Evolutionary conservation across 2,329 filamentous ascomycete species (phyloP), one percentile per base, ranked within the genome.

Genomic region (Fonsecaea pedrosoi): DNA sequence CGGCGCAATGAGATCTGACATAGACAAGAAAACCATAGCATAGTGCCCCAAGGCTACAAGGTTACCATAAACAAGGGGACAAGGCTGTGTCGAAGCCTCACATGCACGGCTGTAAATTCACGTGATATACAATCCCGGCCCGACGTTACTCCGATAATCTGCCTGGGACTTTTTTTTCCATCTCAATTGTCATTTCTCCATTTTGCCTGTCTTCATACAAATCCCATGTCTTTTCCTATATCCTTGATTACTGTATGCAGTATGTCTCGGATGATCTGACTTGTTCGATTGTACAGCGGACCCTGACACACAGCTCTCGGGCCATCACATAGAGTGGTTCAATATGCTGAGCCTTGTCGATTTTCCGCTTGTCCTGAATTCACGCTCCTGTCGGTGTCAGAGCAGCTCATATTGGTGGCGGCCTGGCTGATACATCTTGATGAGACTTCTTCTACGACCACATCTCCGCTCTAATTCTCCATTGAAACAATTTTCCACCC

Each of bases 341-440:
- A 25, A 64, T 56, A 67, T 67, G 65, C 65, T 64, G 55, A 63
- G 37, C 38, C 61, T 56, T 30, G n/a, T 38, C 10, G 30, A 25
- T 15, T 45, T 56, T 38, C 32, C 55, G 37, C 25, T 53, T 25
- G 55, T 53, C 37, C 34, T 42, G 48, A 60, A 13, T 2, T 18
- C 37, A 25, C 40, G 25, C 25, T 25, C 21, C 34, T 56, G 48
- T 35, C 40, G 25, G 32, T n/a, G 37, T 60, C 50, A 25, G n/a
- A 57, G 32, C 3, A 40, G 18, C 42, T 45, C 56, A 34, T 15
- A n/a, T 57, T 53, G 10, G 56, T 56, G 63, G 60, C 60, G 48
- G 18, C 60, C 56, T 30, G 56, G 59, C 21, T 61, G 55, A 58
- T 13, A n/a, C 12, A 18, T 30, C 18, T 54, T 61, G 45, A 40